phyloP scores from a whole-genome alignment of 2,329 filamentous ascomycete genomes.

The Curvularia verruculosa region DNA sequence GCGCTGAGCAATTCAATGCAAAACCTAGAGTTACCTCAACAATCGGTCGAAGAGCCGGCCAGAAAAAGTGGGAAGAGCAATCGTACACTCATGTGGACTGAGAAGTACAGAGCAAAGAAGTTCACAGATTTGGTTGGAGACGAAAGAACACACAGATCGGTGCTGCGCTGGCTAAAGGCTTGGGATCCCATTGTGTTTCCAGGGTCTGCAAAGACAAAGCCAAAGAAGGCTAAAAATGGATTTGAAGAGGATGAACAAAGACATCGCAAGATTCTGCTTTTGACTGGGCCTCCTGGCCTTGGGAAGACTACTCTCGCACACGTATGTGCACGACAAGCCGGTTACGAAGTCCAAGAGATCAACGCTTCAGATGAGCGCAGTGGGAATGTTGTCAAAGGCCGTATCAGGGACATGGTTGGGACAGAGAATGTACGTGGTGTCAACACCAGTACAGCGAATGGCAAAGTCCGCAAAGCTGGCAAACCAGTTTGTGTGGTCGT shows the following conservation, averaged over 20 bases:
- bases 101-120: constrained; percentile 91
- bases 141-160: constrained; percentile 87
- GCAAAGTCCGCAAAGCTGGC: constrained; percentile 71
- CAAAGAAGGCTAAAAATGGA: constrained; percentile 52
- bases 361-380: constrained; percentile 97
- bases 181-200: constrained; percentile 97
- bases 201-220: constrained; percentile 67
- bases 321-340: constrained; percentile 92
- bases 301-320: constrained; percentile 97
- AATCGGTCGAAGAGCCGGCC: constrained; percentile 48
- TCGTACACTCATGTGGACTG: constrained; percentile 80
- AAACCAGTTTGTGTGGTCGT: constrained; percentile 92
- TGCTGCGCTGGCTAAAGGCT: constrained; percentile 89
- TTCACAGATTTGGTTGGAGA: constrained; percentile 96
- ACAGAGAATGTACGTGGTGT: constrained; percentile 89
- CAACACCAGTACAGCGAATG: constrained; percentile 59
- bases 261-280: constrained; percentile 84
- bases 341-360: constrained; percentile 95
- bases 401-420: constrained; percentile 88
- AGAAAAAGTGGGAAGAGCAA: constrained; percentile 36
- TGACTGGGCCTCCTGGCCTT: constrained; percentile 89
- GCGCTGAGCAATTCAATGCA: constrained; percentile 31
- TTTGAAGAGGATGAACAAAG: constrained; percentile 71
- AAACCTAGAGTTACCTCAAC: constrained; percentile 36
- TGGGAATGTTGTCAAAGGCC: constrained; percentile 83